Base-by-base conservation (phyloP, 2,329 filamentous ascomycete species). In the Epichloe uncinata region DNA sequence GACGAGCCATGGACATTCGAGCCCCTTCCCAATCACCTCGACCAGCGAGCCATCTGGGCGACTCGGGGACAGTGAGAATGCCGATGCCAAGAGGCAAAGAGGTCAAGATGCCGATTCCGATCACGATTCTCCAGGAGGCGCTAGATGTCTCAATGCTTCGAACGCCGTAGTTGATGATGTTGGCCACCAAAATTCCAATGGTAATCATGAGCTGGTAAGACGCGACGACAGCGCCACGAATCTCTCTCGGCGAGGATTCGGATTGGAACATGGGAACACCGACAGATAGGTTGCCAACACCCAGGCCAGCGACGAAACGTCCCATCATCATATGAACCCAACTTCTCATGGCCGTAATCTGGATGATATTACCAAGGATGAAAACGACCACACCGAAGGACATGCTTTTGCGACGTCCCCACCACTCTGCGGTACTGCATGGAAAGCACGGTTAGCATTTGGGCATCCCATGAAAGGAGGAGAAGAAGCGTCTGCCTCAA, bases 171-270 rank as follows among this genome's bases (percentile, higher is more conserved):
- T 79, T 79, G 57, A 80, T 70, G 49, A 73, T 66, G 56, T 77
- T 75, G 49, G 74, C 69, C 18, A 74, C 61, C 48, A 79, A 77
- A 54, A 87, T 85, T 35, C 84, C 84, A 30, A 85, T 69, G 0
- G 82, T 87, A 62, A 87, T 84, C 67, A 85, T 81, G 15, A 87
- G 75, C 65, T 87, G 84, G 64, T 86, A 87, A n/a, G 76, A 79
- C 4, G 75, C 73, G n/a, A 84, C 77, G 42, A 84, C 74, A 35
- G 77, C 74, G 56, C 80, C 81, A 56, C 81, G 77, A 53, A 84
- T 81, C 57, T 79, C 72, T 16, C 73, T 71, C 4, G 81, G 81
- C 2, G 77, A 73, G 48, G 73, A 79, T 60, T 85, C 81, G 40
- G 77, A 77, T 63, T 84, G 80, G 64, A 80, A 84, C 72, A 84